Conservation (phyloP, 78 protist genomes). For the Isochrysis galbana region DNA sequence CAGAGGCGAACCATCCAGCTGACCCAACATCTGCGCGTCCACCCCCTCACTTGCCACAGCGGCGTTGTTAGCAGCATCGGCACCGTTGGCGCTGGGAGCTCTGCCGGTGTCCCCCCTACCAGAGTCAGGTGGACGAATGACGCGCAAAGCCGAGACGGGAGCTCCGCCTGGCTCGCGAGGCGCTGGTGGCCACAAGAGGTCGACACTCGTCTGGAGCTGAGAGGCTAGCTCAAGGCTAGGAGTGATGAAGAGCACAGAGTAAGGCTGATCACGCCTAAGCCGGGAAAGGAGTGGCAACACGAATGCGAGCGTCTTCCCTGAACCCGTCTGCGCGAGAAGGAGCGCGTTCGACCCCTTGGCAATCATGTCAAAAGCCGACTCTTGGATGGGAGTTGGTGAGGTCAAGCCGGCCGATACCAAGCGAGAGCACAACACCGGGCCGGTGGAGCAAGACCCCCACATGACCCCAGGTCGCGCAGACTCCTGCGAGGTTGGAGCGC, state of each 20-base stretch:
- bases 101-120: background rate
- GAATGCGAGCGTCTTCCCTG: slow-evolving; percentile 6
- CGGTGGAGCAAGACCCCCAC: background rate
- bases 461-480: background rate
- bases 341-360: background rate
- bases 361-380: background rate
- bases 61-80: too few relatives aligned
- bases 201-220: background rate
- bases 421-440: background rate
- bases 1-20: background rate
- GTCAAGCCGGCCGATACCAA: background rate
- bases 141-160: background rate
- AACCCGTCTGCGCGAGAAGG: background rate
- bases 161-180: background rate
- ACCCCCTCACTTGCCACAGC: too few relatives aligned
- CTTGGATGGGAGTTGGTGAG: background rate
- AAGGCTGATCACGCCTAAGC: background rate
- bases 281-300: background rate
- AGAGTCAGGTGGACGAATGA: background rate
- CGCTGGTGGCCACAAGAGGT: background rate
- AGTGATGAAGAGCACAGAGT: background rate
- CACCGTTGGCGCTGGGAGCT: background rate
- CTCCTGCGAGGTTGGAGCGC: background rate
- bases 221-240: background rate
- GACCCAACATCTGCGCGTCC: too few relatives aligned